Base-by-base conservation (phyloP, 495 filamentous ascomycete species). In the Bombardia bombarda region DNA sequence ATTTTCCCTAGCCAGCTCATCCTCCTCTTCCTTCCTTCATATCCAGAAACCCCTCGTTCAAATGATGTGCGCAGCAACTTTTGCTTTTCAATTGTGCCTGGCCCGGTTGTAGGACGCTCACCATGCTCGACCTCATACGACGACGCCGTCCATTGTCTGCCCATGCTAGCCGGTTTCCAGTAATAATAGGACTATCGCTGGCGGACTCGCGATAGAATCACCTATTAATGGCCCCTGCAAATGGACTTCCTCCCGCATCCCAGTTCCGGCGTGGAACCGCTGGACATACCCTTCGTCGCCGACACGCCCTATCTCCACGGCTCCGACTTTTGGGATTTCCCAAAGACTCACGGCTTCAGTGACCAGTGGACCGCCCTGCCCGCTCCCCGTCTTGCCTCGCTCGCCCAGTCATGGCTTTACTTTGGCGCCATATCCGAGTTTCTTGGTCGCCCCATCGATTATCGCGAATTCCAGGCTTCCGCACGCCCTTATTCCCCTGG, bases 241-340 rank as follows among this genome's bases (percentile, higher is more conserved):
- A 56, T 56, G 53, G 53, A 56, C 34, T 53, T 56, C 34, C 47
- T 56, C 8, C 53, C 50, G 4, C 46, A 47, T 22, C 53, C 53
- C 26, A 20, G 32, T 33, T 44, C 41, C 32, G 50, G 52, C 32
- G 47, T 55, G 10, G 52, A 46, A 34, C 41, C 47, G 10, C 36
- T 56, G 7, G 50, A 56, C 22, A 47, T 51, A 23, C 53, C 53
- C 40, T 56, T 48, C 37, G 37, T 56, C 40, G 47, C 50, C 50
- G 51, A 52, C 23, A 50, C 50, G 3, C 50, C 50, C 19, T 56
- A 44, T 21, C 25, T 45, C 24, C 48, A 49, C 18, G 53, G 50
- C 26, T 21, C 46, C 34, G 44, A 56, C 19, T 56, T 53, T 18
- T 56, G 53, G 53, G 47, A 53, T 23, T 56, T 56, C 16, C 50